A percentile compares a stretch with the other conserved stretches of the same genome.
These are phyloP conservation scores for Graphilbum ipis-grandicollis DNA, from an alignment of 2,329 filamentous ascomycete genomes.

Conservation along the genomic window DNA sequence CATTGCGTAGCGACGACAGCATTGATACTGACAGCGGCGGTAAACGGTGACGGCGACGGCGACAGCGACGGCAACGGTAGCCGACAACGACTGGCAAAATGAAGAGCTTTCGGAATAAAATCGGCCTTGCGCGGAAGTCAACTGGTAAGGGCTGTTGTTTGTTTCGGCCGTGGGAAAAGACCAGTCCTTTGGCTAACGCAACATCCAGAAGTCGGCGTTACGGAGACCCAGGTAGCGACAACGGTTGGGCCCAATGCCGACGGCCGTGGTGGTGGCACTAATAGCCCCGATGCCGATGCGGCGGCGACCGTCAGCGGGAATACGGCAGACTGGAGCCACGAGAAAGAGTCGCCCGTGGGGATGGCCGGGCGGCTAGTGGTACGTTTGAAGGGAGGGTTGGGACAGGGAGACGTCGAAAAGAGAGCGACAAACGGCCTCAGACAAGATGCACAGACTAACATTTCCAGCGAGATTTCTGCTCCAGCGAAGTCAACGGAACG, in stretches of 20 bases:
- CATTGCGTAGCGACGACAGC: too few relatives aligned
- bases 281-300: background rate
- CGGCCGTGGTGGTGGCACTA: background rate
- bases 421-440: too few relatives aligned
- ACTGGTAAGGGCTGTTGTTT: too few relatives aligned
- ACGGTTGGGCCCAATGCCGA: background rate
- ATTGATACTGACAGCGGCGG: background rate
- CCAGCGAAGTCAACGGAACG: conserved; percentile 4
- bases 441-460: too few relatives aligned
- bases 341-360: conserved; percentile 6
- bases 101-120: conserved; percentile 8
- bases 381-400: background rate
- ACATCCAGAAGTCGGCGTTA: background rate
- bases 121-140: conserved; percentile 3
- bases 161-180: too few relatives aligned
- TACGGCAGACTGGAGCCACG: background rate
- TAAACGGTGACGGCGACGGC: background rate
- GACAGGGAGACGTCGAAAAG: background rate
- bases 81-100: conserved; percentile 1
- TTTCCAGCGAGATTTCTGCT: conserved; percentile 6
- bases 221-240: background rate
- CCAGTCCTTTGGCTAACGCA: too few relatives aligned
- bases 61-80: background rate
- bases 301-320: background rate
- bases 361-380: conserved; percentile 7